A percentile compares a stretch with the other conserved stretches of the same genome.
These are phyloP conservation scores for Lactarius hengduanensis DNA, from an alignment of 768 basidiomycete genomes.

Conservation along the genomic window DNA sequence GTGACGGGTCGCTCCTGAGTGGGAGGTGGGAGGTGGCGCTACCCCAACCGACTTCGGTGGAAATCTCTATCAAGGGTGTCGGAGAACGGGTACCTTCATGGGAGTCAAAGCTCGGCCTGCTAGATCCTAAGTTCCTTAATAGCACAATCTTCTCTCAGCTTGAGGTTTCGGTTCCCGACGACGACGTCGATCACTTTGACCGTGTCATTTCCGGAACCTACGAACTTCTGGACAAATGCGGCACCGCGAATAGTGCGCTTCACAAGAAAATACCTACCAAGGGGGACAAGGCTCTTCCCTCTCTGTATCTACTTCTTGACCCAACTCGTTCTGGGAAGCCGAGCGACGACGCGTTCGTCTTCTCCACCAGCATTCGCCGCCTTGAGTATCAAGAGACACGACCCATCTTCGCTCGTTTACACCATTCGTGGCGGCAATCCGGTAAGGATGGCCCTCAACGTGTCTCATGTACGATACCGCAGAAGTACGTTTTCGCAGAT, in stretches of 20 bases:
- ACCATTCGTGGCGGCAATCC: slow-evolving; percentile 77
- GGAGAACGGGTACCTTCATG: slow-evolving; percentile 79
- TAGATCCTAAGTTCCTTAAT: slow-evolving; percentile 60
- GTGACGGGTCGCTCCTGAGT: slow-evolving; percentile 53
- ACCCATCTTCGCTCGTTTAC: slow-evolving; percentile 71
- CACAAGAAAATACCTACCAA: slow-evolving; percentile 56
- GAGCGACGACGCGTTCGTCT: slow-evolving; percentile 78
- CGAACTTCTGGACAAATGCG: slow-evolving; percentile 77
- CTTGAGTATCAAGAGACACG: slow-evolving; percentile 81
- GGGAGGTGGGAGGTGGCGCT: slow-evolving; percentile 83
- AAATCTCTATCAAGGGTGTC: slow-evolving; percentile 59
- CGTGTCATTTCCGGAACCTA: slow-evolving; percentile 82
- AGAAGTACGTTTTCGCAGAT: slow-evolving; percentile 58
- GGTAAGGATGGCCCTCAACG: slow-evolving; percentile 46
- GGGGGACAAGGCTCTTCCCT: slow-evolving; percentile 52
- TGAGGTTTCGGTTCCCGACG: slow-evolving; percentile 55
- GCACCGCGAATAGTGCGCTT: slow-evolving; percentile 81
- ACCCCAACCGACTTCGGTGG: slow-evolving; percentile 54
- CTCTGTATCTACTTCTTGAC: slow-evolving; percentile 81
- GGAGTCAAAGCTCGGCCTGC: slow-evolving; percentile 78
- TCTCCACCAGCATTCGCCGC: slow-evolving; percentile 74
- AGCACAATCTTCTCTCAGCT: slow-evolving; percentile 66
- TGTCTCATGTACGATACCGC: slow-evolving; percentile 58
- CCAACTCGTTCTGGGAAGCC: slow-evolving; percentile 76
- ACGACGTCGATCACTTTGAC: slow-evolving; percentile 54